Conservation (phyloP, 495 filamentous ascomycete genomes). For the Podospora bellae-mahoneyi region DNA sequence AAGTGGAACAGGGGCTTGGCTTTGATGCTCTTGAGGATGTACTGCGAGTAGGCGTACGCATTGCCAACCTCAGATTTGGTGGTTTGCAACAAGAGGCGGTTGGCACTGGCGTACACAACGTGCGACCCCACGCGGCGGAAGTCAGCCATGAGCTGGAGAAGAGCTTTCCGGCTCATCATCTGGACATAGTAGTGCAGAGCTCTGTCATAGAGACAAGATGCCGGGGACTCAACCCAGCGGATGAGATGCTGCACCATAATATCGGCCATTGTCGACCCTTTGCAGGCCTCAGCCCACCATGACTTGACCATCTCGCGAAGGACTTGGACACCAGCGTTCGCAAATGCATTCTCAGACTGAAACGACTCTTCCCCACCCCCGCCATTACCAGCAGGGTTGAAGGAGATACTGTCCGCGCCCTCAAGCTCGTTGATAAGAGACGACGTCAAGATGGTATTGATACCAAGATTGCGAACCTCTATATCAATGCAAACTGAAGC, state of each 20-base stretch:
- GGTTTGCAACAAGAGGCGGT: constrained; percentile 87
- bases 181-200: constrained; percentile 97
- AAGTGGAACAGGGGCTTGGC: constrained; percentile 95
- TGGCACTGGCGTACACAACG: constrained; percentile 84
- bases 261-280: constrained; percentile 88
- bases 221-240: constrained; percentile 89
- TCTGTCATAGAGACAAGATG: constrained; percentile 91
- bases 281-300: constrained; percentile 95
- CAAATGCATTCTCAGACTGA: constrained; percentile 87
- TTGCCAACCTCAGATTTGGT: constrained; percentile 97
- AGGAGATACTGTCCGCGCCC: constrained; percentile 72
- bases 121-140: constrained; percentile 94
- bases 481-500: constrained; percentile 96
- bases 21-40: constrained; percentile 94
- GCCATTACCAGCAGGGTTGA: constrained; percentile 71
- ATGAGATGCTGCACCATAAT: constrained; percentile 97
- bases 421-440: constrained; percentile 97
- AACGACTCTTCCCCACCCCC: constrained; percentile 58
- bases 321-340: constrained; percentile 82
- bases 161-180: constrained; percentile 94
- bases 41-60: constrained; percentile 93
- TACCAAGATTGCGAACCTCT: constrained; percentile 88
- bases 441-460: constrained; percentile 96
- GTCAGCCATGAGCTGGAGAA: constrained; percentile 94
- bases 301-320: constrained; percentile 97